Evolutionary conservation across 495 filamentous ascomycete species (phyloP), one percentile per base, ranked within the genome.

Genomic region (Bacidia rubella): DNA sequence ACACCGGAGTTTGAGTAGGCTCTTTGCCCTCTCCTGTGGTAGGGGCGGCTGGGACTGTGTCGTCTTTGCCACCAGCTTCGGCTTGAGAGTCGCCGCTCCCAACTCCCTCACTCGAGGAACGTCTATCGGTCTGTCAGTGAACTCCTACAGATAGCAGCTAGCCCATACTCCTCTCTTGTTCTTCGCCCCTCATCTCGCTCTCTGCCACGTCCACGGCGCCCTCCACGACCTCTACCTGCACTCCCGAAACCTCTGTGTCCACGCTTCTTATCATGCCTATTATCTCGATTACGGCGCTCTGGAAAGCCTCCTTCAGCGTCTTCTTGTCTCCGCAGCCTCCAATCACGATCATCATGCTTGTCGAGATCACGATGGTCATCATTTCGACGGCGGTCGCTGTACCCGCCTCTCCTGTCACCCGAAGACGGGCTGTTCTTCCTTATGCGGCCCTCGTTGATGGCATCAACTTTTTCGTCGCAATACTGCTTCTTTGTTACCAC

Each of bases 401-500:
- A 44, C 7, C 41, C 41, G 12, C 41, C 17, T 22, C 61, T 55
- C 19, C 54, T 52, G 17, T 65, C 62, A 21, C 65, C 61, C 51
- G 64, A 63, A 27, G 56, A 43, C 24, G 57, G 61, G 53, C 60
- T 65, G 62, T 67, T 76, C 40, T 81, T 76, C 59, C 77, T 66
- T 38, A 93, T 65, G 41, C 75, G 78, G 25, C 86, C 90, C 7
- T 80, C 75, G 55, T 79, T 75, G 67, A 93, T 94, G 23, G 86
- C 81, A 49, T 78, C 64, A 32, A 74, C 73, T 73, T 95, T 94
- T 64, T 79, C 75, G 22, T 86, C 78, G 49, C 81, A 77, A 64
- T 98, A 98, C n/a, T 80, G 81, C 57, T 78, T 77, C 80, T 97
- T 97, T 66, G 78, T 80, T 74, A 82, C 86, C 70, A 94, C 81